Conservation (phyloP, 331 rosid genomes). For the Spiraea crenata region DNA sequence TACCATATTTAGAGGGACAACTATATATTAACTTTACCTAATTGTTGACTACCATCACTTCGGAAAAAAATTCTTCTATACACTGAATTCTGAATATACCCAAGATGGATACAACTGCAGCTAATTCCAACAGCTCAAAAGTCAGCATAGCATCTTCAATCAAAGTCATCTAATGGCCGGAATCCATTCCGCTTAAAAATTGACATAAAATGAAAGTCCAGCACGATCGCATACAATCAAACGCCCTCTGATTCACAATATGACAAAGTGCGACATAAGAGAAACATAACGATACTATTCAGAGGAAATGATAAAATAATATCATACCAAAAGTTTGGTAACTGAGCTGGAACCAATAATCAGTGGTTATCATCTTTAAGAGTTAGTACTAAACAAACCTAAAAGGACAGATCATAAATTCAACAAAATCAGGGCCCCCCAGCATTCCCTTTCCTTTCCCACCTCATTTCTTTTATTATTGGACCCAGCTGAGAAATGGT, state of each 20-base stretch:
- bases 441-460: slow-evolving; percentile 1
- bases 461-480: not conserved
- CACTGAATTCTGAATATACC: no score
- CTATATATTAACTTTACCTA: no score
- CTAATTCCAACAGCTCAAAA: no score
- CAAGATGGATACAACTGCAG: no score
- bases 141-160: not conserved
- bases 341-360: slow-evolving; percentile 1
- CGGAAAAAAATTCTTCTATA: no score
- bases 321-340: not conserved
- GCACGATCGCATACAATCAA: not conserved
- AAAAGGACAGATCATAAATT: not conserved
- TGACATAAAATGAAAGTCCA: not conserved
- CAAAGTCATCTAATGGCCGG: not conserved
- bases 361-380: not conserved
- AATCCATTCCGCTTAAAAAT: not conserved
- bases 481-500: not conserved
- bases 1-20: no score
- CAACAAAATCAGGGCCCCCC: not conserved
- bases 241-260: not conserved
- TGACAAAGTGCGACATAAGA: no score
- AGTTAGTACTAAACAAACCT: not conserved
- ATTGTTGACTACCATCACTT: no score
- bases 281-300: not conserved
- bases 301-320: not conserved